Evolutionary conservation across 2,329 filamentous ascomycete genomes (phyloP).

Genomic region (Coleophoma crateriformis): DNA sequence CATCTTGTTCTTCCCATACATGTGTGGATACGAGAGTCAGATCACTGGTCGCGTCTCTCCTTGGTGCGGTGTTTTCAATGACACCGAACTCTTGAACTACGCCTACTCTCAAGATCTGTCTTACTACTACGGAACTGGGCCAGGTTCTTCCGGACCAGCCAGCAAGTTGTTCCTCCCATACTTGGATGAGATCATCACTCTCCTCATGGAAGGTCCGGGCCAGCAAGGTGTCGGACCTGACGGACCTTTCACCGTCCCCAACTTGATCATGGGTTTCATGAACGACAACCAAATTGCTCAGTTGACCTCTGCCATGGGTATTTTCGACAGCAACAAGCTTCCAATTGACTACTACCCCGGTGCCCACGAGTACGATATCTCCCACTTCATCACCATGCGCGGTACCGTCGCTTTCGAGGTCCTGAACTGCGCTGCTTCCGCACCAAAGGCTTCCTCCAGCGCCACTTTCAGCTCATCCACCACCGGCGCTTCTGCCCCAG

Average conservation of each 20-base stretch:
- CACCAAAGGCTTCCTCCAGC: too few relatives aligned
- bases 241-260: too few relatives aligned
- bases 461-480: too few relatives aligned
- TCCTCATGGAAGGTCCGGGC: too few relatives aligned
- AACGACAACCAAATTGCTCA: slow-evolving; percentile 27
- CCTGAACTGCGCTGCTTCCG: too few relatives aligned
- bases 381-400: slow-evolving; percentile 52
- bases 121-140: slow-evolving; percentile 59
- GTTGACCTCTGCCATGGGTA: slow-evolving; percentile 49
- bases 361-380: slow-evolving; percentile 39
- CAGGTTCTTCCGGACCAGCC: slow-evolving; percentile 43
- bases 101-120: slow-evolving; percentile 62
- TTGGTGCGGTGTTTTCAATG: too few relatives aligned
- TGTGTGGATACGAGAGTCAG: too few relatives aligned
- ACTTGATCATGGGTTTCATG: too few relatives aligned
- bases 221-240: too few relatives aligned
- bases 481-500: too few relatives aligned
- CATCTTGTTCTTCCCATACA: too few relatives aligned
- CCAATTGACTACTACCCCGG: slow-evolving; percentile 31
- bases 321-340: slow-evolving; percentile 48
- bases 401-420: slow-evolving; percentile 44
- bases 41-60: too few relatives aligned
- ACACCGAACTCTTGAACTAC: slow-evolving; percentile 42
- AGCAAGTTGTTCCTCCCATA: slow-evolving; percentile 53
- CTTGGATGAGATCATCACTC: slow-evolving; percentile 23